These are phyloP conservation scores for Boletus insuetus DNA, from an alignment of 768 basidiomycete genomes.

Conservation along the genomic window DNA sequence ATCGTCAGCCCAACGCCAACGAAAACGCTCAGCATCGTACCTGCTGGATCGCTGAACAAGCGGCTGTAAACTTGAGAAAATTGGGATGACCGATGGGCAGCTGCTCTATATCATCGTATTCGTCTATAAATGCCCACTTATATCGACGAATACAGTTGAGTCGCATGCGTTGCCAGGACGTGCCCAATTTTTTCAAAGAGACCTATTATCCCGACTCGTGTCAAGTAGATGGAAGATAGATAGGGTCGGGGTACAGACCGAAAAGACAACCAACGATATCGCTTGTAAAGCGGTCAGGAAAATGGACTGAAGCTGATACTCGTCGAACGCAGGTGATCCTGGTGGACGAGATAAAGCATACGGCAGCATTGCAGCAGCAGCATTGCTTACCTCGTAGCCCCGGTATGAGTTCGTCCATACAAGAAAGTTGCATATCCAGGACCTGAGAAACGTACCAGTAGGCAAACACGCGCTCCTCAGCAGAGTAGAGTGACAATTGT, in stretches of 20 bases:
- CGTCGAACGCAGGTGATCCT: constrained; percentile 34
- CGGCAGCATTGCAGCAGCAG: not conserved
- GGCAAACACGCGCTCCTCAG: constrained; percentile 66
- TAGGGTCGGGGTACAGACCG: constrained; percentile 37
- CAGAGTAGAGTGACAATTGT: constrained; percentile 69
- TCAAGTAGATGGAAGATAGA: not conserved
- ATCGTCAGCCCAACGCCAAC: not conserved
- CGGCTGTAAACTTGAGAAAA: constrained; percentile 45
- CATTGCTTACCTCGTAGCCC: constrained; percentile 40
- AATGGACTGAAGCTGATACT: constrained; percentile 49
- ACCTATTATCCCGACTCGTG: constrained; percentile 35
- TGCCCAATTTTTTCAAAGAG: constrained; percentile 44
- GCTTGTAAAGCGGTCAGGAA: constrained; percentile 58
- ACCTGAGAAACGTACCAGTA: constrained; percentile 72
- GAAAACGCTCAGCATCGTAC: constrained; percentile 23
- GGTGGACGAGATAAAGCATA: not conserved
- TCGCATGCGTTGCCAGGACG: constrained; percentile 48
- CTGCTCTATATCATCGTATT: constrained; percentile 51
- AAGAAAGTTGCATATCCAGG: constrained; percentile 52
- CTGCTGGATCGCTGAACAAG: constrained; percentile 39
- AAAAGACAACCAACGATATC: constrained; percentile 51
- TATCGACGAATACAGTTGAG: constrained; percentile 65
- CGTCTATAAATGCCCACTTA: constrained; percentile 71
- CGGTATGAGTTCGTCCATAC: constrained; percentile 47
- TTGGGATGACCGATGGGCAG: constrained; percentile 54